phyloP scores from a whole-genome alignment of 345 rosid species.

The Trapa incisa region DNA sequence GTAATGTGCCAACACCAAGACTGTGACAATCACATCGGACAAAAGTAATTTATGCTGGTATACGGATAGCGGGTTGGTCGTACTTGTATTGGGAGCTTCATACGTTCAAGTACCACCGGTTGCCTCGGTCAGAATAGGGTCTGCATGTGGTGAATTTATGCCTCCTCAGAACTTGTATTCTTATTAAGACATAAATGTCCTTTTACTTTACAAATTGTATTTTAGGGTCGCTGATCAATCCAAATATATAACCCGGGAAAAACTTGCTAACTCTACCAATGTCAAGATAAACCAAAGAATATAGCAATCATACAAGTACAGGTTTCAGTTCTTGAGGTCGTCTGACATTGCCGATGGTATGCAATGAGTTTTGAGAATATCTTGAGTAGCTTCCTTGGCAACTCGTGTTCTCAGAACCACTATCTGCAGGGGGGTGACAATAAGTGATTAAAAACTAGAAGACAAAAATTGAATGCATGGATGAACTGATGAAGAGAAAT shows the following conservation, averaged over 20 bases:
- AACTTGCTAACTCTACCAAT: neutral
- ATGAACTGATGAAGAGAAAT: neutral
- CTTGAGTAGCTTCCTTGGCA: conserved; percentile 46
- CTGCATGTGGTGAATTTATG: too few relatives aligned
- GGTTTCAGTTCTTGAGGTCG: conserved; percentile 38
- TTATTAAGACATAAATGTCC: too few relatives aligned
- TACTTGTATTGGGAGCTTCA: too few relatives aligned
- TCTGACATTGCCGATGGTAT: conserved; percentile 58
- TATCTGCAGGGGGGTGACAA: conserved; percentile 22
- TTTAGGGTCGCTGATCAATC: neutral
- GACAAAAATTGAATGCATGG: neutral
- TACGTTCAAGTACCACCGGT: too few relatives aligned
- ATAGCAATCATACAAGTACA: neutral
- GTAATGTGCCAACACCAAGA: too few relatives aligned
- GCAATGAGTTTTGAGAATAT: conserved; percentile 52
- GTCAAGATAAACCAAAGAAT: neutral
- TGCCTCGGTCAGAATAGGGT: too few relatives aligned
- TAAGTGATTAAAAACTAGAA: neutral
- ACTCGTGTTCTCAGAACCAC: conserved; percentile 38
- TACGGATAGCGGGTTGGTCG: too few relatives aligned
- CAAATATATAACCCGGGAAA: neutral
- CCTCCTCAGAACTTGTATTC: too few relatives aligned
- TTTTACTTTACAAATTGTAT: too few relatives aligned
- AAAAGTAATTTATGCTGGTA: too few relatives aligned
- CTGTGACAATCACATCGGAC: too few relatives aligned